phyloP scores from a whole-genome alignment of 2,329 filamentous ascomycete genomes.

The Colletotrichum gigasporum region DNA sequence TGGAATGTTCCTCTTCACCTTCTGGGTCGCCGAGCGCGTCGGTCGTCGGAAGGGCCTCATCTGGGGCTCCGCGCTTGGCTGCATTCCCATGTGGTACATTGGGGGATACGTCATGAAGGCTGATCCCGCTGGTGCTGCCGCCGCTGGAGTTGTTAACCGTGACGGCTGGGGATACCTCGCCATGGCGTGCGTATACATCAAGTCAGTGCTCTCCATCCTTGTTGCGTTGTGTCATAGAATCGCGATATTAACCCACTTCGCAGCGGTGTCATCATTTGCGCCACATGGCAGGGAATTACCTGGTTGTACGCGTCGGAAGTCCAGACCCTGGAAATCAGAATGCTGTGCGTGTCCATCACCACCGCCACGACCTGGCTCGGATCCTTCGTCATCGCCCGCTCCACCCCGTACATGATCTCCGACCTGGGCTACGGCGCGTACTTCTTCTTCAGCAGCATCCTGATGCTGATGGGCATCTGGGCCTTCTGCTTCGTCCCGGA shows the following conservation, averaged over 20 bases:
- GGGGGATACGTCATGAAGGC: slow-evolving; percentile 46
- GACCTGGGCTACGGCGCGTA: slow-evolving; percentile 58
- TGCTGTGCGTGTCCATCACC: slow-evolving; percentile 45
- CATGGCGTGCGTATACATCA: slow-evolving; percentile 57
- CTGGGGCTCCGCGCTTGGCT: slow-evolving; percentile 49
- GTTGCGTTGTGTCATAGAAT: too few species aligned
- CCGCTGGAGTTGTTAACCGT: slow-evolving; percentile 53
- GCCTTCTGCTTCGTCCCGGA: slow-evolving; percentile 61
- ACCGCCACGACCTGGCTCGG: slow-evolving; percentile 49
- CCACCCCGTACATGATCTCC: slow-evolving; percentile 52
- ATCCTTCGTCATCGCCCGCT: slow-evolving; percentile 50
- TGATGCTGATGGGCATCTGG: slow-evolving; percentile 56
- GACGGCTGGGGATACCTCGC: slow-evolving; percentile 53
- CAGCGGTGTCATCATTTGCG: slow-evolving; percentile 45
- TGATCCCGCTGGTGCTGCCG: slow-evolving; percentile 48
- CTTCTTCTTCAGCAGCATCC: slow-evolving; percentile 60
- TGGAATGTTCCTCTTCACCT: slow-evolving; percentile 48
- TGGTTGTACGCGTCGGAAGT: slow-evolving; percentile 59
- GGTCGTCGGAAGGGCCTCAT: slow-evolving; percentile 59
- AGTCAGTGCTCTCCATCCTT: slow-evolving; percentile 37
- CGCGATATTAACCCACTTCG: too few species aligned
- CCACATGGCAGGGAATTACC: slow-evolving; percentile 53
- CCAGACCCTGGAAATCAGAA: slow-evolving; percentile 50
- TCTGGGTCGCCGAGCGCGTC: slow-evolving; percentile 57
- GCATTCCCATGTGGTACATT: slow-evolving; percentile 50